Conservation (phyloP, 2,329 filamentous ascomycete genomes). For the Botryotinia convoluta region DNA sequence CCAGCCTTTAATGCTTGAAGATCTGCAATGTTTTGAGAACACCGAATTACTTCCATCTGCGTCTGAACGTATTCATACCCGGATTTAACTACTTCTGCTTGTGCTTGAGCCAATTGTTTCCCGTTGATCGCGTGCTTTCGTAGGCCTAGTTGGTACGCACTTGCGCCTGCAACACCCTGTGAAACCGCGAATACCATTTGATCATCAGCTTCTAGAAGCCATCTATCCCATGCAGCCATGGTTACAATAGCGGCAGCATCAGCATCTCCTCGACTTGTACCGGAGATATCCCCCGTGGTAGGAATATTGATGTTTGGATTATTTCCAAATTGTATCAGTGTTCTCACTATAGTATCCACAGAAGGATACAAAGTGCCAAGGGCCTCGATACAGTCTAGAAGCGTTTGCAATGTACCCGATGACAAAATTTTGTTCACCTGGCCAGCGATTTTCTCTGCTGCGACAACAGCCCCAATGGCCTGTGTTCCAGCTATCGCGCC, state of each 20-base stretch:
- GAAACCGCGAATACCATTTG: constrained; percentile 4
- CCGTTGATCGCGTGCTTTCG: constrained; percentile 16
- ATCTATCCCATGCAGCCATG: constrained; percentile 12
- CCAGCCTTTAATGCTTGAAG: not conserved
- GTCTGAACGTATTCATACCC: constrained; percentile 8
- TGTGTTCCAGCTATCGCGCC: constrained; percentile 4
- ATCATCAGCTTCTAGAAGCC: not conserved
- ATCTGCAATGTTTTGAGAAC: not conserved
- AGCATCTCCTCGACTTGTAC: not conserved
- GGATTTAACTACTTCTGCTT: constrained; percentile 8
- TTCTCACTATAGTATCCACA: not conserved
- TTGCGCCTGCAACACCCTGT: not conserved
- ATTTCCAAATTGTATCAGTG: not conserved
- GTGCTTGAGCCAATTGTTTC: constrained; percentile 11
- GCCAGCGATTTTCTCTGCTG: not conserved
- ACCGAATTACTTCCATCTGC: constrained; percentile 9
- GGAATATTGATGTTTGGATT: constrained; percentile 10
- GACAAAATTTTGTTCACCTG: constrained; percentile 7
- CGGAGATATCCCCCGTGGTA: not conserved
- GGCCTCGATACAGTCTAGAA: constrained; percentile 9
- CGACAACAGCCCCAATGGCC: constrained; percentile 1
- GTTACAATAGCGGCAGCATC: not conserved
- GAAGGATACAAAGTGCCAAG: constrained; percentile 6
- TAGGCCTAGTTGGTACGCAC: not conserved
- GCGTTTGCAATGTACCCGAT: constrained; percentile 5